phyloP scores from a whole-genome alignment of 805 yeast species.

The Starmerella apis region DNA sequence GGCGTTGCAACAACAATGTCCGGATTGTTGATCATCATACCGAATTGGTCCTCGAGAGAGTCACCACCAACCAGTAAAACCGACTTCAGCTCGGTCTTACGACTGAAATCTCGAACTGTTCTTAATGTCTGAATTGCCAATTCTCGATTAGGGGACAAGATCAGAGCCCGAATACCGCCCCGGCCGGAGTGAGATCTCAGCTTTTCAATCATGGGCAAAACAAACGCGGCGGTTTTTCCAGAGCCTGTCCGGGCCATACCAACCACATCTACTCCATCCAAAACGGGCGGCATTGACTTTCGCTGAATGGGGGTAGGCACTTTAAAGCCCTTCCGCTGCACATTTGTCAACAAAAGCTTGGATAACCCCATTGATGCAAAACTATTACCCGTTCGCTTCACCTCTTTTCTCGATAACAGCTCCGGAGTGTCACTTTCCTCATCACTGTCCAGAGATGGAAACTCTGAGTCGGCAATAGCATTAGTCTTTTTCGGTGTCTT shows the following conservation, averaged over 20 bases:
- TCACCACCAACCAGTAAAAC: conserved; percentile 93
- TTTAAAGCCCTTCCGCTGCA: conserved; percentile 73
- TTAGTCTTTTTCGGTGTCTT: background rate
- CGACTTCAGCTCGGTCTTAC: conserved; percentile 71
- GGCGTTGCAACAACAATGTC: conserved; percentile 95
- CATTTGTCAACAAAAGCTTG: conserved; percentile 55
- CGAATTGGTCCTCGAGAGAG: conserved; percentile 91
- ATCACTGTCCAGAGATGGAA: conserved; percentile 40
- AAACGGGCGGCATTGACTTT: conserved; percentile 81
- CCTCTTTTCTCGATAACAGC: conserved; percentile 16
- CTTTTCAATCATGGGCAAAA: conserved; percentile 72
- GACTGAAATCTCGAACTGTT: conserved; percentile 78
- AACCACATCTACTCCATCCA: conserved; percentile 85
- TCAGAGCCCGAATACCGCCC: conserved; percentile 72
- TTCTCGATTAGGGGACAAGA: conserved; percentile 92
- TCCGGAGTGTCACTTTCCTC: conserved; percentile 28
- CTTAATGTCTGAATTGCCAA: conserved; percentile 85
- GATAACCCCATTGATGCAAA: conserved; percentile 87
- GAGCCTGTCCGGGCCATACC: conserved; percentile 99
- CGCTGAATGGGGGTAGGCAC: conserved; percentile 98
- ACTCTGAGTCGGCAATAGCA: conserved; percentile 17
- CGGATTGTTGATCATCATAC: conserved; percentile 86
- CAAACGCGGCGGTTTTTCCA: conserved; percentile 97
- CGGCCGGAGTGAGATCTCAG: conserved; percentile 31
- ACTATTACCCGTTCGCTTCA: conserved; percentile 44